Percentiles rank a stretch among this genome's conserved stretches.
phyloP scores from a whole-genome alignment of 2,329 filamentous ascomycete species.

The Aspergillus costaricaensis region DNA sequence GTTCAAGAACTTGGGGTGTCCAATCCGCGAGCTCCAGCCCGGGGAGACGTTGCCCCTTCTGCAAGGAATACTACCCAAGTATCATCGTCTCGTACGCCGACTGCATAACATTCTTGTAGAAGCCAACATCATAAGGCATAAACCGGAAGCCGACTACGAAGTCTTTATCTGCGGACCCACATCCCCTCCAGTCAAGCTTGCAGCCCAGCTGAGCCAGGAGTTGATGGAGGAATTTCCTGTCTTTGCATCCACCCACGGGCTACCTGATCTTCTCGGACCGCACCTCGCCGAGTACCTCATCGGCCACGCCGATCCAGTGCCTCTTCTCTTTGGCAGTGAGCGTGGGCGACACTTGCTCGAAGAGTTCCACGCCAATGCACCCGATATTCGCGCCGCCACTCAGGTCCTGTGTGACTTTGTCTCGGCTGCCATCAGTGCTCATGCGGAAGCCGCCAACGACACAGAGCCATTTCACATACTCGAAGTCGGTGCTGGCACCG shows the following conservation, averaged over 20 bases:
- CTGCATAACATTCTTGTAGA: background rate
- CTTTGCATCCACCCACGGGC: background rate
- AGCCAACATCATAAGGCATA: background rate
- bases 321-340: background rate
- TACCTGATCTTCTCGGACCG: background rate
- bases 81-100: background rate
- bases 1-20: background rate
- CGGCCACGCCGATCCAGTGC: background rate
- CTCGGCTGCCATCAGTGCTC: background rate
- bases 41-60: background rate
- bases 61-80: background rate
- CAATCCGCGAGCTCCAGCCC: background rate
- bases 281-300: background rate
- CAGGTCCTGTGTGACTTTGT: background rate
- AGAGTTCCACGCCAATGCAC: background rate
- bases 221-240: background rate
- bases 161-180: background rate
- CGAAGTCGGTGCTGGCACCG: background rate
- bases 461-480: too few relatives aligned
- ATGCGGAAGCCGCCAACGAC: background rate
- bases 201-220: background rate
- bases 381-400: background rate
- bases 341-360: background rate
- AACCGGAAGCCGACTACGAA: background rate
- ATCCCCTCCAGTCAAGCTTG: background rate